Percentiles rank a stretch among this genome's conserved stretches.
Evolutionary conservation across 192 early-diverging fungal species (phyloP).

Genomic region (Cetraspora pellucida): DNA sequence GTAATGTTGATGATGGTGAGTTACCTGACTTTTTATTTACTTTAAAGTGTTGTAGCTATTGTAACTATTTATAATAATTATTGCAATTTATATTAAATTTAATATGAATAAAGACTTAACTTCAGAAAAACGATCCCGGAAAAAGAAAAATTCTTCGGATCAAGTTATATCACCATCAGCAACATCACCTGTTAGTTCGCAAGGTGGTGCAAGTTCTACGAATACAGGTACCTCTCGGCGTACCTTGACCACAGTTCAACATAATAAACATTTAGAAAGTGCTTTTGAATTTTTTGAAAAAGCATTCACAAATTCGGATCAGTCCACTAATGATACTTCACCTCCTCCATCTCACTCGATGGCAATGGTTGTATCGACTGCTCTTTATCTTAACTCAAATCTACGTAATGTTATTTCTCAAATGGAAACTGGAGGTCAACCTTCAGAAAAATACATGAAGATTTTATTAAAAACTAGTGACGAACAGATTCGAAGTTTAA

Average conservation of each 20-base stretch:
- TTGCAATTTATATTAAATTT: not conserved
- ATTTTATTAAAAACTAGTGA: constrained; percentile 34
- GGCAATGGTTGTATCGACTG: constrained; percentile 38
- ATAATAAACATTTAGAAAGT: constrained; percentile 38
- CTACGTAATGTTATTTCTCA: constrained; percentile 13
- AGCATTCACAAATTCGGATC: constrained; percentile 8
- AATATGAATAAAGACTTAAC: not conserved
- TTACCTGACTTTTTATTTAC: not conserved
- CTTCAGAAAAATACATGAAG: constrained; percentile 12
- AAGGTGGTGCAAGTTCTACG: constrained; percentile 18
- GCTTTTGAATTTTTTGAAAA: constrained; percentile 38
- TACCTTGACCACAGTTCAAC: constrained; percentile 1
- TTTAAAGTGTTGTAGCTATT: not conserved
- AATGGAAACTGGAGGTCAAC: constrained; percentile 13
- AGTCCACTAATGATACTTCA: constrained; percentile 7
- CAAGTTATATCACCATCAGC: not conserved
- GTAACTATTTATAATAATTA: not conserved
- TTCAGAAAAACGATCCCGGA: not conserved
- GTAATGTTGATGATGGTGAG: constrained; percentile 1
- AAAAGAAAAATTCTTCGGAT: constrained; percentile 17
- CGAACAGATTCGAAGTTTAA: constrained; percentile 37
- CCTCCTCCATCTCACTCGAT: constrained; percentile 36
- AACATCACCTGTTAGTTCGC: constrained; percentile 26
- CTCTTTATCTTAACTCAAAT: constrained; percentile 29
- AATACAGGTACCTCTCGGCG: not conserved